A percentile compares a stretch with the other conserved stretches of the same genome.
Conservation (phyloP, 108 stramenopile species). For the Nitzschia sp. region DNA sequence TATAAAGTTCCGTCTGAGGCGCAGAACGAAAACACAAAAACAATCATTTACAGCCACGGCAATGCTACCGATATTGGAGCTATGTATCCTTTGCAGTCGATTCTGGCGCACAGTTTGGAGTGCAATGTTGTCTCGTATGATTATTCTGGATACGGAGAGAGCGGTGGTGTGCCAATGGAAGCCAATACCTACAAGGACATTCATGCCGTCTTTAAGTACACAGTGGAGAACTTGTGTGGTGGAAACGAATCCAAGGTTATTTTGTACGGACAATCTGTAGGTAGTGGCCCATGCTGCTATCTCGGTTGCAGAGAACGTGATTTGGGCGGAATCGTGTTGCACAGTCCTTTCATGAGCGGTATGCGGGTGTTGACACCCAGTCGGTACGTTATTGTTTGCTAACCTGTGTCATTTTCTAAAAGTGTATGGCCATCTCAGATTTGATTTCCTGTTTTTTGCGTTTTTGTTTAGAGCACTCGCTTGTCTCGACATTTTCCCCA, state of each 20-base stretch:
- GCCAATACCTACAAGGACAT: slow-evolving; percentile 84
- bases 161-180: slow-evolving; percentile 81
- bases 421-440: neutral
- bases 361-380: slow-evolving; percentile 89
- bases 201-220: slow-evolving; percentile 76
- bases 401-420: neutral
- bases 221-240: slow-evolving; percentile 44
- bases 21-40: slow-evolving; percentile 52
- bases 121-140: slow-evolving; percentile 87
- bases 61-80: slow-evolving; percentile 91
- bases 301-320: slow-evolving; percentile 48
- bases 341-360: slow-evolving; percentile 85
- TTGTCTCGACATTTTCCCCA: slow-evolving; percentile 88
- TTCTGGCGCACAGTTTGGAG: slow-evolving; percentile 63
- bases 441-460: neutral
- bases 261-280: slow-evolving; percentile 92
- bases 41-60: slow-evolving; percentile 87
- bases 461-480: slow-evolving; percentile 50
- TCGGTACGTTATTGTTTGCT: slow-evolving; percentile 36
- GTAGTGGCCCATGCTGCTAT: slow-evolving; percentile 84
- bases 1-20: slow-evolving; percentile 48
- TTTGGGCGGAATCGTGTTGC: slow-evolving; percentile 80
- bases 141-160: slow-evolving; percentile 87
- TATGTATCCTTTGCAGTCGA: slow-evolving; percentile 67
- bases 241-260: slow-evolving; percentile 55